Base-by-base conservation (phyloP, 2,329 filamentous ascomycete genomes). In the Hypoxylon sp. region DNA sequence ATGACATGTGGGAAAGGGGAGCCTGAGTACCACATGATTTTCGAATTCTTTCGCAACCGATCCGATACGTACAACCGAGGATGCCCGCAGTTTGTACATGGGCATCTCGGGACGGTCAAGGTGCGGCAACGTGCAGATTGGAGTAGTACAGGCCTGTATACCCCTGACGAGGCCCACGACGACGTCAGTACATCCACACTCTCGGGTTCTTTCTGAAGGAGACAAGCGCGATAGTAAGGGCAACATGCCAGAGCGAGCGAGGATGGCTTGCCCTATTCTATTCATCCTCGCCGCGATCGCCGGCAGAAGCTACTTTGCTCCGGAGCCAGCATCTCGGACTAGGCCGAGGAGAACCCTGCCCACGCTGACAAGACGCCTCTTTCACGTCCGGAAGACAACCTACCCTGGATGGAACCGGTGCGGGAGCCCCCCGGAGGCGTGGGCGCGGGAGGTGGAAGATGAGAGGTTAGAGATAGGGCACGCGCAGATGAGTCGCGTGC, bases 151-250 rank as follows among this genome's bases (percentile, higher is more conserved):
- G 48, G 23, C 35, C 23, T 10, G 23, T 15, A 13, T n/a, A 7
- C 49, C 21, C 20, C 26, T 27, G 38, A 38, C 21, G 53, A 18
- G 17, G 27, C 11, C 20, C 23, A 48, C 17, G 18, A 24, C 18
- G 41, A 58, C 49, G 67, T 62, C 46, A 55, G 67, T 69, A 66
- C 67, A 67, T 65, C 67, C 68, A 69, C 54, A 65, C 43, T 63
- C 71, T 73, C 73, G 76, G 75, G 69, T 75, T 74, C 75, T 80
- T 80, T 81, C 79, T 81, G 79, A 82, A 82, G 79, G 79, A 79
- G 80, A 82, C 70, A 83, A 81, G 79, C 79, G 80, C 77, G 80
- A 82, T 83, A 83, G 79, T 81, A 81, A 81, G 79, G 64, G 75
- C 75, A 67, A 68, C 56, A 72, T 76, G 72, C 74, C 70, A 29